phyloP scores from a whole-genome alignment of 768 basidiomycete species.

The Lanmaoa rubissima region DNA sequence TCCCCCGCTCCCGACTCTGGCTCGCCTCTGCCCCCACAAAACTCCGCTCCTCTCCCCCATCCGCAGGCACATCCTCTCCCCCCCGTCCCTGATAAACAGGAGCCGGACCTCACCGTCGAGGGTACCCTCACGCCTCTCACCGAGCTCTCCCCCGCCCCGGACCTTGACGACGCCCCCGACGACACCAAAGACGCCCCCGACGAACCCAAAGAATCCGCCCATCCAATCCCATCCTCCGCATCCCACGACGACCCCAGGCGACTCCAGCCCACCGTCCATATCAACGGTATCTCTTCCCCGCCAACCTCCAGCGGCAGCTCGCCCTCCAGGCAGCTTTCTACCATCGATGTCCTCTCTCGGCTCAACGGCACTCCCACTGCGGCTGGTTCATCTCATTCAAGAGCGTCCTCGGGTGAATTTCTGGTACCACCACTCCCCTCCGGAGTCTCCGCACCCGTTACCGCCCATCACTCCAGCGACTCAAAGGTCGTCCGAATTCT shows the following conservation, averaged over 20 bases:
- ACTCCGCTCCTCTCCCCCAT: slow-evolving; percentile 16
- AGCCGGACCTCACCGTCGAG: slow-evolving; percentile 40
- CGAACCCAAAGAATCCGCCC: slow-evolving; percentile 23
- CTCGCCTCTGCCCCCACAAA: slow-evolving; percentile 34
- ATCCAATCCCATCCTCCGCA: slow-evolving; percentile 14
- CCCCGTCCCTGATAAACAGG: slow-evolving; percentile 27
- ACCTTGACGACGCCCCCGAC: slow-evolving; percentile 44
- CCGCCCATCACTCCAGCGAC: slow-evolving; percentile 11
- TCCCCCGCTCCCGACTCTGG: slow-evolving; percentile 52
- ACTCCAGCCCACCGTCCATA: slow-evolving; percentile 10
- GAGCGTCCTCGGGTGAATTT: slow-evolving; percentile 28
- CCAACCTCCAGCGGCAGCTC: slow-evolving; percentile 16
- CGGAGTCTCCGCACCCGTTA: slow-evolving; percentile 8
- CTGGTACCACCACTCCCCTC: slow-evolving; percentile 32
- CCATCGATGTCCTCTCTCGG: slow-evolving; percentile 22
- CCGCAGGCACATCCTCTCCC: slow-evolving; percentile 19
- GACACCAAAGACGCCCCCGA: slow-evolving; percentile 37
- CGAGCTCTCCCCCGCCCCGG: slow-evolving; percentile 69
- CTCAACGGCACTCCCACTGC: slow-evolving; percentile 18
- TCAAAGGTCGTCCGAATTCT: slow-evolving; percentile 58
- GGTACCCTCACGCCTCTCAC: slow-evolving; percentile 67
- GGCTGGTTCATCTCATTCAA: slow-evolving; percentile 28
- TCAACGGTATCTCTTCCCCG: slow-evolving; percentile 26
- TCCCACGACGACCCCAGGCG: slow-evolving; percentile 21
- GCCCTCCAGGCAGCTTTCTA: slow-evolving; percentile 23